Evolutionary conservation across 2,329 filamentous ascomycete genomes (phyloP), one percentile per base, ranked within the genome.

Genomic region (Sarocladium kiliense): DNA sequence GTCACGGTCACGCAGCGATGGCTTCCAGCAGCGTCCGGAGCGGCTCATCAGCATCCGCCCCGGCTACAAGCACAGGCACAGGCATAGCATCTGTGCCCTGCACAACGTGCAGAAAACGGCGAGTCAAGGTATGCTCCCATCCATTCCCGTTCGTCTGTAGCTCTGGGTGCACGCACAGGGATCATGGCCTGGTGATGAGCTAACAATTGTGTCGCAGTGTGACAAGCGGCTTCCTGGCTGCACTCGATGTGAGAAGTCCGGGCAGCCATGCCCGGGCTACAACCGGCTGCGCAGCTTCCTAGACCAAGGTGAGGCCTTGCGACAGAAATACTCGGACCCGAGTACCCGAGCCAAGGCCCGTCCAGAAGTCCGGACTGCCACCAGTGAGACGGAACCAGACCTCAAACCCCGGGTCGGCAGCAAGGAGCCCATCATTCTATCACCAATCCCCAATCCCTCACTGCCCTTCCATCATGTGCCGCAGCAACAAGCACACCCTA

Each of bases 231-330:
- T 59, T 10, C 59, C 57, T 3, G 59, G 58, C 39, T 60, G 57
- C 47, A 49, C 23, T 25, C 56, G 59, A 1, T 60, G 59, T 25
- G 59, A 60, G 53, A 60, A 60, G 32, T 57, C 56, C 11, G 49
- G 51, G 19, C 59, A 57, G 19, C 51, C 56, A 26, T 60, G 59
- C 36, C 58, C 59, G 36, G 59, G 59, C 49, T 60, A 60, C 50
- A 60, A 59, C 26, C 58, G 56, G n/a, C 55, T 58, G 18, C 57
- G 59, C 30, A 56, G 51, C 18, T 60, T 60, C 50, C 56, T 57
- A 2, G 59, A 60, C 41, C 54, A 60, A 53, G 55, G 58, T 47
- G 54, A 57, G 51, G 57, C 54, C 18, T 53, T 60, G 14, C 57
- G 58, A 2, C 55, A 55, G 47, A 60, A 60, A 54, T 57, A 53